phyloP scores from a whole-genome alignment of 2,329 filamentous ascomycete genomes.

The Penicillium expansum region DNA sequence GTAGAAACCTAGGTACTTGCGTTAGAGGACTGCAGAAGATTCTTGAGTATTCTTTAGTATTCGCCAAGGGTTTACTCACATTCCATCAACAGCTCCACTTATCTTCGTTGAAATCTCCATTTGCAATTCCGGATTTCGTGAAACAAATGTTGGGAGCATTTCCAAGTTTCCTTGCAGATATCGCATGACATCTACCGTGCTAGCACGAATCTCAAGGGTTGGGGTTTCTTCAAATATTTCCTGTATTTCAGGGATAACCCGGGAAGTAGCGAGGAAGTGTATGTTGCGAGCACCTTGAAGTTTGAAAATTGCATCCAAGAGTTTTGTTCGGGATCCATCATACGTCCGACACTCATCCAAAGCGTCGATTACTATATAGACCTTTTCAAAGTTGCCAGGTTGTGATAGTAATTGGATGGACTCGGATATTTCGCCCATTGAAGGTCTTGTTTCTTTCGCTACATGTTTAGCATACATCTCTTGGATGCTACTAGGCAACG shows the following conservation, averaged over 20 bases:
- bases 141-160: constrained; percentile 2
- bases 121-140: constrained; percentile 10
- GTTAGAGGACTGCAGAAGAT: background rate
- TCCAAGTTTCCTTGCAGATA: background rate
- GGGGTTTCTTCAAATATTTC: background rate
- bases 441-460: constrained; percentile 6
- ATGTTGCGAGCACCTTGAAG: background rate
- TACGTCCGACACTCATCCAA: constrained; percentile 16
- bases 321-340: background rate
- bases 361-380: constrained; percentile 22
- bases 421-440: constrained; percentile 7
- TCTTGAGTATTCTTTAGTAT: background rate
- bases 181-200: background rate
- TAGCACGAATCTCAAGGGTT: background rate
- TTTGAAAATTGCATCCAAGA: background rate
- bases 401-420: background rate
- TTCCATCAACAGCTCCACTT: background rate
- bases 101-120: constrained; percentile 11
- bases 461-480: constrained; percentile 13
- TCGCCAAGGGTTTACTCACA: too few species aligned
- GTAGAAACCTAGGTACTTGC: background rate
- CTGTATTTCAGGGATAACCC: background rate
- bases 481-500: background rate
- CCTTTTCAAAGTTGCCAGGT: background rate
- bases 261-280: background rate